Conservation (phyloP, 768 basidiomycete genomes). For the Lentinula boryana region DNA sequence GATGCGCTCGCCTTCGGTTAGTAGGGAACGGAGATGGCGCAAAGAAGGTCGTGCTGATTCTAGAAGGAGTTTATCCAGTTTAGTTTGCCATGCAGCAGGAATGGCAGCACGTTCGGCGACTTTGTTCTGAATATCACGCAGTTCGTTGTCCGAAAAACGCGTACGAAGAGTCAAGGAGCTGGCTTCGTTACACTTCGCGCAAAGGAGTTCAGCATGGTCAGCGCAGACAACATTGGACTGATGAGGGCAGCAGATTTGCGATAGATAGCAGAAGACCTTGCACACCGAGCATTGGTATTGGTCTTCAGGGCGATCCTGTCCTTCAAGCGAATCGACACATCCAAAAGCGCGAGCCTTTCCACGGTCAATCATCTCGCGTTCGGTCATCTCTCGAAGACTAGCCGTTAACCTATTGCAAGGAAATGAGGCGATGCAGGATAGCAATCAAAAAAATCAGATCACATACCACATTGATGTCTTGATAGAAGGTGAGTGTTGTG, state of each 20-base stretch:
- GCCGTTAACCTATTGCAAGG: constrained; percentile 65
- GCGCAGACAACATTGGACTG: constrained; percentile 77
- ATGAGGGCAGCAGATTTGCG: constrained; percentile 83
- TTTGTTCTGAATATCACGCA: constrained; percentile 59
- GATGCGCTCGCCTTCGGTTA: constrained; percentile 87
- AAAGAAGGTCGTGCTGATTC: constrained; percentile 71
- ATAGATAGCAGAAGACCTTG: constrained; percentile 93
- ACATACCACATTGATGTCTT: constrained; percentile 89
- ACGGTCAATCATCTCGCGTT: constrained; percentile 72
- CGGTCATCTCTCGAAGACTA: constrained; percentile 83
- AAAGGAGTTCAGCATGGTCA: constrained; percentile 76
- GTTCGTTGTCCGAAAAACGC: constrained; percentile 75
- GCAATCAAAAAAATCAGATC: neutral
- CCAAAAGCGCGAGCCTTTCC: constrained; percentile 50
- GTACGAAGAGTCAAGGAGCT: constrained; percentile 61
- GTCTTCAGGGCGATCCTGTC: constrained; percentile 82
- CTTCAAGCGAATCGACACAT: constrained; percentile 66
- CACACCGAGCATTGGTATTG: constrained; percentile 93
- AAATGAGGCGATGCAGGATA: neutral
- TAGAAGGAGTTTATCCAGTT: constrained; percentile 58
- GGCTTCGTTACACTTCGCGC: constrained; percentile 49
- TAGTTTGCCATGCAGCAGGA: constrained; percentile 70
- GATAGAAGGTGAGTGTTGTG: constrained; percentile 88
- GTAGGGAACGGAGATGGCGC: constrained; percentile 72
- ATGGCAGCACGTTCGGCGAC: constrained; percentile 67